These are phyloP conservation scores for Mycena citricolor DNA, from an alignment of 1,284 basidiomycete genomes.

Conservation along the genomic window DNA sequence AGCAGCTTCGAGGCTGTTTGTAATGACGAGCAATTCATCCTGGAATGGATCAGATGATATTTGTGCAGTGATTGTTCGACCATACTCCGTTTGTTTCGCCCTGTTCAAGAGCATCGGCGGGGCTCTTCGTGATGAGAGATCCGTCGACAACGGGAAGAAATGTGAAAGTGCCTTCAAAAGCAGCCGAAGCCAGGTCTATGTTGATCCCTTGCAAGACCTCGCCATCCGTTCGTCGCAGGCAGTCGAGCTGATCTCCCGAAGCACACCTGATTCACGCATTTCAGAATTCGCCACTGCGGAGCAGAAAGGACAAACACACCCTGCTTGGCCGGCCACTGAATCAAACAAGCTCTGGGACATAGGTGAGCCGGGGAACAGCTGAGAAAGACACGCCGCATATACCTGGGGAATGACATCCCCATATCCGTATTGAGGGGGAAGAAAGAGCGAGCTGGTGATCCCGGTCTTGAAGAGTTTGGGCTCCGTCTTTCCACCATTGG, in stretches of 20 bases:
- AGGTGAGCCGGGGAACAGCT: not conserved
- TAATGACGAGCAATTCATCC: slow-evolving; percentile 25
- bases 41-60: slow-evolving; percentile 3
- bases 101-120: slow-evolving; percentile 28
- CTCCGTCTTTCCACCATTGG: slow-evolving; percentile 35
- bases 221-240: slow-evolving; percentile 25
- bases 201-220: slow-evolving; percentile 27
- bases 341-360: slow-evolving; percentile 12
- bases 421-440: slow-evolving; percentile 47
- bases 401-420: slow-evolving; percentile 45
- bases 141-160: slow-evolving; percentile 41
- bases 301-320: slow-evolving; percentile 7
- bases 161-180: slow-evolving; percentile 30
- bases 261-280: slow-evolving; percentile 24
- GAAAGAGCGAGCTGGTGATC: slow-evolving; percentile 44
- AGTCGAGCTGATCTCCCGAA: slow-evolving; percentile 16
- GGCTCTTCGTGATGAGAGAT: slow-evolving; percentile 33
- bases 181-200: slow-evolving; percentile 24
- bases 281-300: not conserved
- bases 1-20: slow-evolving; percentile 31
- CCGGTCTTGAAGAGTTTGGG: slow-evolving; percentile 45
- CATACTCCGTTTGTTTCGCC: slow-evolving; percentile 30
- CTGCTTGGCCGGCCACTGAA: slow-evolving; percentile 18
- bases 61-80: not conserved
- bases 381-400: not conserved